These are phyloP conservation scores for Hygrophorus russula DNA, from an alignment of 768 basidiomycete genomes.

Conservation along the genomic window DNA sequence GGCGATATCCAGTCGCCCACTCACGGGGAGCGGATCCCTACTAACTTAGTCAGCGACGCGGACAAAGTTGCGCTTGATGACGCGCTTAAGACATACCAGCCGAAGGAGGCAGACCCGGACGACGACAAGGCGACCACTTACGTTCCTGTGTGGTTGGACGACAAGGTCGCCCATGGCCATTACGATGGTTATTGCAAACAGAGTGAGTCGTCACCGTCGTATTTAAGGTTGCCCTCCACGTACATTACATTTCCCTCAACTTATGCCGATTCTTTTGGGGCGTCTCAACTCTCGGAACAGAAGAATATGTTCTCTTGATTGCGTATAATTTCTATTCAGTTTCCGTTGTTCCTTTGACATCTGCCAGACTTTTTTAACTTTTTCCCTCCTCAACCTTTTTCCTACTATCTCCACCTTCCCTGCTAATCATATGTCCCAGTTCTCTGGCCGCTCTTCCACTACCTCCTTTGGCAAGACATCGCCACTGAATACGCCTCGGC, in stretches of 20 bases:
- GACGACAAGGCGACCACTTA: constrained; percentile 57
- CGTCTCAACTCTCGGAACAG: too few species aligned
- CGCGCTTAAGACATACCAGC: constrained; percentile 50
- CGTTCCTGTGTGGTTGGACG: constrained; percentile 86
- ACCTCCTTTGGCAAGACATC: constrained; percentile 96
- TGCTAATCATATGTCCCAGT: constrained; percentile 30
- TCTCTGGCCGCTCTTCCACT: constrained; percentile 97
- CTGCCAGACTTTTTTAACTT: too few species aligned
- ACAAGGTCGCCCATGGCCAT: constrained; percentile 83
- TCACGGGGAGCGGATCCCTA: constrained; percentile 32
- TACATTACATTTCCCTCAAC: neutral
- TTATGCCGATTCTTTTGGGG: too few species aligned
- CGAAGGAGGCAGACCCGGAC: constrained; percentile 46
- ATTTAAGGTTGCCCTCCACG: neutral
- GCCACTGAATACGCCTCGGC: constrained; percentile 82
- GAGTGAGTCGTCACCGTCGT: constrained; percentile 41
- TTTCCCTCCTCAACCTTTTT: too few species aligned
- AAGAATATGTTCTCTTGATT: too few species aligned
- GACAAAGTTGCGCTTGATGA: constrained; percentile 59
- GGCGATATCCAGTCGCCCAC: constrained; percentile 66
- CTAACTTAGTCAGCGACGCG: constrained; percentile 39
- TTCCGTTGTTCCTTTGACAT: too few species aligned
- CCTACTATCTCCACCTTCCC: neutral
- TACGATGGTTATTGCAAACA: constrained; percentile 98
- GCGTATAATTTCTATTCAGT: too few species aligned